These are phyloP conservation scores for Umbilicaria muhlenbergii DNA, from an alignment of 495 filamentous ascomycete genomes.

Conservation along the genomic window DNA sequence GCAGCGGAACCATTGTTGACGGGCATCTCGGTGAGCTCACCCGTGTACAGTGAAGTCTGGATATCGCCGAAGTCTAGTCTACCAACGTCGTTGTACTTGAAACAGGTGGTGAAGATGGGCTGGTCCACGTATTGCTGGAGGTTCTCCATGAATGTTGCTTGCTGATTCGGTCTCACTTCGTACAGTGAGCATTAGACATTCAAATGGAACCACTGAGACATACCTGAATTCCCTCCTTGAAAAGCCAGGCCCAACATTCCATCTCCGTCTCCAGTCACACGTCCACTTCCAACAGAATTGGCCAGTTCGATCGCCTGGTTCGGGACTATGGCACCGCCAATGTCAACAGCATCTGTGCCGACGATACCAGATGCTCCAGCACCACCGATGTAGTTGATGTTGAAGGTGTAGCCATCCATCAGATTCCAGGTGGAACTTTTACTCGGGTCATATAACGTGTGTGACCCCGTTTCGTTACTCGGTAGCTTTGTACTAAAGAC, in stretches of 20 bases:
- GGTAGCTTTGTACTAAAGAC: constrained; percentile 56
- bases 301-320: constrained; percentile 61
- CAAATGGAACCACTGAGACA: constrained; percentile 19
- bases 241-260: constrained; percentile 81
- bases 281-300: constrained; percentile 24
- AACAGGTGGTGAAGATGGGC: too few relatives aligned
- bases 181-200: not conserved
- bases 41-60: too few relatives aligned
- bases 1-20: too few relatives aligned
- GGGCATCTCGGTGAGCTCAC: too few relatives aligned
- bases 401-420: constrained; percentile 36
- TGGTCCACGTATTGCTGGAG: too few relatives aligned
- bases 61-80: too few relatives aligned
- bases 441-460: constrained; percentile 44
- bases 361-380: constrained; percentile 51
- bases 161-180: too few relatives aligned
- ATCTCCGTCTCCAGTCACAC: constrained; percentile 8
- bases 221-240: constrained; percentile 55
- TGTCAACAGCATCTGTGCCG: constrained; percentile 55
- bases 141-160: too few relatives aligned
- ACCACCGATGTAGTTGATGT: constrained; percentile 61
- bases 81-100: too few relatives aligned
- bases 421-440: constrained; percentile 40
- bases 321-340: constrained; percentile 53
- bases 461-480: constrained; percentile 25